A percentile compares a stretch with the other conserved stretches of the same genome.
Conservation (phyloP, 2,329 filamentous ascomycete genomes). For the Hypocrella siamensis region DNA sequence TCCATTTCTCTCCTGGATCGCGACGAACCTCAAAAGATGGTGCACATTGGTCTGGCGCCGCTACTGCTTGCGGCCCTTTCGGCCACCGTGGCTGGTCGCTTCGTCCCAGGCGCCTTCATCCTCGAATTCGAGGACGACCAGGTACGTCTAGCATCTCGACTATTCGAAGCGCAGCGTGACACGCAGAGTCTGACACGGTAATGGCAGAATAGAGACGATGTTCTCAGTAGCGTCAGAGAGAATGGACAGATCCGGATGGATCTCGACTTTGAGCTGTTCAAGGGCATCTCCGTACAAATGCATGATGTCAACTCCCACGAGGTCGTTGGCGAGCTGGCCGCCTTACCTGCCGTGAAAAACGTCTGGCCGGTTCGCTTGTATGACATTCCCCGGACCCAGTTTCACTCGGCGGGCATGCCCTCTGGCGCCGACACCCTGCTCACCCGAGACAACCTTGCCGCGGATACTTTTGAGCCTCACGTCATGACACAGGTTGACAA, state of each 20-base stretch:
- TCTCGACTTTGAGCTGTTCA: slow-evolving; percentile 10
- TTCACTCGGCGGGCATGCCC: slow-evolving; percentile 5
- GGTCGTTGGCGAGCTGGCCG: slow-evolving; percentile 15
- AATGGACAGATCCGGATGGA: slow-evolving; percentile 6
- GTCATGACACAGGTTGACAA: slow-evolving; percentile 6
- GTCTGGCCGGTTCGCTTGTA: slow-evolving; percentile 13
- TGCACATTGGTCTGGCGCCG: too few relatives aligned
- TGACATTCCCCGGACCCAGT: slow-evolving; percentile 2
- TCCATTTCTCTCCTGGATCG: too few relatives aligned
- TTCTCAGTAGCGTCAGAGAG: slow-evolving; percentile 2
- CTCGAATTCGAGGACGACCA: slow-evolving; percentile 13
- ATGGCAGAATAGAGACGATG: too few relatives aligned
- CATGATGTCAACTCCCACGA: slow-evolving; percentile 17
- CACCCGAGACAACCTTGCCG: slow-evolving; percentile 1
- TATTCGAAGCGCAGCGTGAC: too few relatives aligned
- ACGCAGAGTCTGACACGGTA: too few relatives aligned
- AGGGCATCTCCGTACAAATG: slow-evolving; percentile 10
- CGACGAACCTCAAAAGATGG: too few relatives aligned
- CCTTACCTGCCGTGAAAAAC: slow-evolving; percentile 10
- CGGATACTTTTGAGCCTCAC: slow-evolving; percentile 4
- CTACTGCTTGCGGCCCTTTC: too few relatives aligned
- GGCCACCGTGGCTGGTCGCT: too few relatives aligned
- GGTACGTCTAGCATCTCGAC: slow-evolving; percentile 12
- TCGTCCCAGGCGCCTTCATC: slow-evolving; percentile 12
- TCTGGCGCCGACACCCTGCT: background rate